phyloP scores from a whole-genome alignment of 2,329 filamentous ascomycete species.

The Neofusicoccum parvum region DNA sequence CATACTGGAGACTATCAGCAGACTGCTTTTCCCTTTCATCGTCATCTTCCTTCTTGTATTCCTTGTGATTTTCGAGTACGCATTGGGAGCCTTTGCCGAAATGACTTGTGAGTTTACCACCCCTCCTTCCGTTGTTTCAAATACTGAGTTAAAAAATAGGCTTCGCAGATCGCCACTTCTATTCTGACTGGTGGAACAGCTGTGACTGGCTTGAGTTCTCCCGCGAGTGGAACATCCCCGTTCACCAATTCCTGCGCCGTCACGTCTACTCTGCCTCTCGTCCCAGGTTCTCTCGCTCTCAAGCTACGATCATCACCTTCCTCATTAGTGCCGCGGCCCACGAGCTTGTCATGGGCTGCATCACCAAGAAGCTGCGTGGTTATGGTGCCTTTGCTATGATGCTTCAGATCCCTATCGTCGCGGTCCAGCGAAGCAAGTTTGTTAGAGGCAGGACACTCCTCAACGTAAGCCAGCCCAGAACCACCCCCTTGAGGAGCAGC shows the following conservation, averaged over 20 bases:
- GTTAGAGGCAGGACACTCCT: slow-evolving; percentile 74
- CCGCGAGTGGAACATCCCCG: slow-evolving; percentile 96
- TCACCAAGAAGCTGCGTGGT: slow-evolving; percentile 92
- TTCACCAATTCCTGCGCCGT: slow-evolving; percentile 90
- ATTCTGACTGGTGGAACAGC: slow-evolving; percentile 72
- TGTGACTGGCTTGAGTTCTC: slow-evolving; percentile 95
- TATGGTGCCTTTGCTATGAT: slow-evolving; percentile 96
- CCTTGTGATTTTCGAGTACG: slow-evolving; percentile 97
- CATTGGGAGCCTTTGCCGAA: slow-evolving; percentile 91
- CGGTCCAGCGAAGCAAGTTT: slow-evolving; percentile 79
- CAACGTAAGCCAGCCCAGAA: slow-evolving; percentile 50
- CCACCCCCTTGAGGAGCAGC: slow-evolving; percentile 22
- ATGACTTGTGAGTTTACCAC: slow-evolving; percentile 63
- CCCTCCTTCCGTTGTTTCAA: slow-evolving; percentile 1
- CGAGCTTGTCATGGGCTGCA: slow-evolving; percentile 96
- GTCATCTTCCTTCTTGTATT: slow-evolving; percentile 93
- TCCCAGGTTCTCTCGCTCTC: slow-evolving; percentile 71
- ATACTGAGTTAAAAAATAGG: slow-evolving; percentile 36
- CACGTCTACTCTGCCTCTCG: slow-evolving; percentile 89
- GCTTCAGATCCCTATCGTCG: slow-evolving; percentile 93
- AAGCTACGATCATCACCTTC: slow-evolving; percentile 89
- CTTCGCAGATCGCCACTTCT: slow-evolving; percentile 94
- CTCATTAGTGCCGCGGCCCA: slow-evolving; percentile 86
- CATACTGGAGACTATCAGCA: slow-evolving; percentile 84
- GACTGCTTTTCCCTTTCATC: slow-evolving; percentile 96